Evolutionary conservation across 202 grass and related monocot species (phyloP), one percentile per base, ranked within the genome.

Genomic region (Tripidium arundinaceum): DNA sequence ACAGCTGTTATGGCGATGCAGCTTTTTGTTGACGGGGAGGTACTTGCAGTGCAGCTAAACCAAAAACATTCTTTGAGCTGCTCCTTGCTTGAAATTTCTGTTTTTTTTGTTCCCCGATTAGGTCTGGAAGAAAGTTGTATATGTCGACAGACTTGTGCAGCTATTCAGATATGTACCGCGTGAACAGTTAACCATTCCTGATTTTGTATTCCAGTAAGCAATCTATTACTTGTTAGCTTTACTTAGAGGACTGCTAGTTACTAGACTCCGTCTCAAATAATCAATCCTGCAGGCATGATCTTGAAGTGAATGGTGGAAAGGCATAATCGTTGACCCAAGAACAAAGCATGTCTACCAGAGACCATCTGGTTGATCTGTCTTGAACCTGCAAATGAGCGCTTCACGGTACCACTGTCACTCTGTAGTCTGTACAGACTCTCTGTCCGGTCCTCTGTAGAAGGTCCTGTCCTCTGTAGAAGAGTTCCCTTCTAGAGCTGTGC

Each of bases 261-360:
- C 29, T 31, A 31, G 29, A 31, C 29, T 31, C 3, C 29, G 29
- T 31, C 29, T 31, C 29, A 31, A 31, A 31, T 31, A 31, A 22
- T 67, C 2, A 25, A 81, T 75, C 64, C 0, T 77, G 38, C 70
- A 98, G 96, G 90, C 92, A 98, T 58, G 96, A 98, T 87, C 82
- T 98, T 42, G 96, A 98, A 62, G 92, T 98, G 77, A 98, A 95
- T 86, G 96, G 96, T 63, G 96, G 92, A 24, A 98, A 68, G 96
- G 92, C 29, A 62, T 95, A 57, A 95, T 98, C 43, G 92, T 98
- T 5, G 96, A 98, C 85, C 92, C 96, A 58, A 87, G 96, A 88
- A 98, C 92, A 31, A 98, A 98, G 46, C 91, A 98, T 77, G 82
- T 98, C 31, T 94, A 98, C 62, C 92, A 94, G 83, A 92, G 92